Percentiles rank a stretch among this genome's conserved stretches.
These are phyloP conservation scores for Scleromitrula shiraiana DNA, from an alignment of 2,329 filamentous ascomycete species.

Conservation along the genomic window DNA sequence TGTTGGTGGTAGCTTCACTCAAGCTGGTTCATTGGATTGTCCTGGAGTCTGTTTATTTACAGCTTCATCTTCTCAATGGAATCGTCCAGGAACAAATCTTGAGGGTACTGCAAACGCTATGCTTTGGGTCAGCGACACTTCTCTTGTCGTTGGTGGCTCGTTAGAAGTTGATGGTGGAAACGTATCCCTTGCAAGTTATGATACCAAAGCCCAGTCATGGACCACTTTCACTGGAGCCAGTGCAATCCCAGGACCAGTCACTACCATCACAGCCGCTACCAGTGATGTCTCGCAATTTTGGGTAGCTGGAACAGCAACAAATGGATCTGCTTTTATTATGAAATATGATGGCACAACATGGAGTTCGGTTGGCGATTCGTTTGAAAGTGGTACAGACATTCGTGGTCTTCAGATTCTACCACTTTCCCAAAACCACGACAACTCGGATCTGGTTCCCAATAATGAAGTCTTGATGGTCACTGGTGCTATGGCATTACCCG, in stretches of 20 bases:
- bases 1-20: conserved; percentile 77
- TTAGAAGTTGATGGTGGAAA: conserved; percentile 58
- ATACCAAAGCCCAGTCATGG: conserved; percentile 61
- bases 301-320: conserved; percentile 64
- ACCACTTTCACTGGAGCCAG: conserved; percentile 51
- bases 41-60: conserved; percentile 75
- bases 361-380: conserved; percentile 52
- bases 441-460: conserved; percentile 53
- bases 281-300: conserved; percentile 67
- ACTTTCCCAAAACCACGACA: conserved; percentile 58
- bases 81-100: conserved; percentile 64
- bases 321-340: conserved; percentile 68
- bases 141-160: conserved; percentile 70
- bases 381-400: conserved; percentile 61
- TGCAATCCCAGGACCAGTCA: conserved; percentile 71
- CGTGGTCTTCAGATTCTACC: conserved; percentile 76
- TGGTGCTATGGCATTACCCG: conserved; percentile 69
- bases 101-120: conserved; percentile 63
- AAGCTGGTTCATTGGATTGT: conserved; percentile 75
- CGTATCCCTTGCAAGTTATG: conserved; percentile 65
- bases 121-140: conserved; percentile 65
- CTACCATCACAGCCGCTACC: conserved; percentile 66
- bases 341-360: conserved; percentile 72
- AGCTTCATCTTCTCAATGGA: conserved; percentile 66
- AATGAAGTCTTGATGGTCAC: conserved; percentile 72